phyloP scores from a whole-genome alignment of 2,329 filamentous ascomycete species.

The Botrytis galanthina region DNA sequence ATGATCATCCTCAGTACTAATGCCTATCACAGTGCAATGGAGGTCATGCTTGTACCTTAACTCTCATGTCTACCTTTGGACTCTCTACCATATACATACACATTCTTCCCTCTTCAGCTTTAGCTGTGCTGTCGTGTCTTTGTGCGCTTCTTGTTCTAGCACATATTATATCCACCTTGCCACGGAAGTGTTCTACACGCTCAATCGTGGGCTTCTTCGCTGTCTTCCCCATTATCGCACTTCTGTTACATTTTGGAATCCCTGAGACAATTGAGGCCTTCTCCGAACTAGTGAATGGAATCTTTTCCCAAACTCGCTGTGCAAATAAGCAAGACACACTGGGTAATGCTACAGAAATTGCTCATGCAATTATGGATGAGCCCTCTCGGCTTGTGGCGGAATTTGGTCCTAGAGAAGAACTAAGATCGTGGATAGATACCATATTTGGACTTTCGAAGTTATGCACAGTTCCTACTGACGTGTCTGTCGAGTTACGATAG shows the following conservation, averaged over 20 bases:
- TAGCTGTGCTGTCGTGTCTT: slow-evolving; percentile 7
- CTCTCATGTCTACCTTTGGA: slow-evolving; percentile 16
- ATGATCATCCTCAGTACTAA: background rate
- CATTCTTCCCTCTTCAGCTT: background rate
- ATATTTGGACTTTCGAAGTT: background rate
- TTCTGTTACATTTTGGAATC: slow-evolving; percentile 5
- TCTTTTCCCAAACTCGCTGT: background rate
- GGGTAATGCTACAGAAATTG: background rate
- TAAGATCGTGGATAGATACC: background rate
- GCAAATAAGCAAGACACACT: background rate
- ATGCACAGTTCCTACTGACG: background rate
- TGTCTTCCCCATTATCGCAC: background rate
- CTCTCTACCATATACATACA: slow-evolving; percentile 14
- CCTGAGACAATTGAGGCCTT: background rate
- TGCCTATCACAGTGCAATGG: slow-evolving; percentile 9
- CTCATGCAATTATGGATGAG: slow-evolving; percentile 10
- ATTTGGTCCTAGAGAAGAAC: slow-evolving; percentile 5
- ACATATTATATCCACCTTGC: background rate
- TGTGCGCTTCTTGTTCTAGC: slow-evolving; percentile 11
- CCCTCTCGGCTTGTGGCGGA: slow-evolving; percentile 18
- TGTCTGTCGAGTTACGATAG: background rate
- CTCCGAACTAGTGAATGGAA: background rate
- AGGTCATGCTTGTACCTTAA: slow-evolving; percentile 13
- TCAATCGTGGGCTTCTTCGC: background rate
- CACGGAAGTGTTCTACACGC: background rate